phyloP scores from a whole-genome alignment of 805 yeast genomes.

The Lipomyces orientalis region DNA sequence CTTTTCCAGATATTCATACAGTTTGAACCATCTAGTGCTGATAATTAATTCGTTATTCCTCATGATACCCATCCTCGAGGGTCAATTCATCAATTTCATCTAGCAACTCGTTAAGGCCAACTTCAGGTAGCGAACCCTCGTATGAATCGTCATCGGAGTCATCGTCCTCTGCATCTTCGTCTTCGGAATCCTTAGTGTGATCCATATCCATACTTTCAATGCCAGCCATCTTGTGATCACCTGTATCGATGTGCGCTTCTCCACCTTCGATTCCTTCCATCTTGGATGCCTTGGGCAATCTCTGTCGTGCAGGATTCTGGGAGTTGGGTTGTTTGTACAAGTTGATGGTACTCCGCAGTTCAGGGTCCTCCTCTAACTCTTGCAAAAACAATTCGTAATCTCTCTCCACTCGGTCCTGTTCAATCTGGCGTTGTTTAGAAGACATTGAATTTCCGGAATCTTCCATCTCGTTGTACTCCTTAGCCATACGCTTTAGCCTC shows the following conservation, averaged over 20 bases:
- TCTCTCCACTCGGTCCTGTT: constrained; percentile 87
- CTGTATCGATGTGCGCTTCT: constrained; percentile 30
- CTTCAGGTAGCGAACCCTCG: constrained; percentile 59
- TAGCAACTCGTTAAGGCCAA: constrained; percentile 87
- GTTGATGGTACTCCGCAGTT: constrained; percentile 88
- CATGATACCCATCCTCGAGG: constrained; percentile 57
- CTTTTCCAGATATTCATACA: neutral
- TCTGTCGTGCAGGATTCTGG: constrained; percentile 33
- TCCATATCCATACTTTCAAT: constrained; percentile 2
- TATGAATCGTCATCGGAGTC: constrained; percentile 36
- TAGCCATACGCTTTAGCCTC: constrained; percentile 97
- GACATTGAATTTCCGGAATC: constrained; percentile 56
- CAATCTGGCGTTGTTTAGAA: constrained; percentile 60
- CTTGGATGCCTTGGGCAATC: constrained; percentile 13
- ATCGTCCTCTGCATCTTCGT: constrained; percentile 19
- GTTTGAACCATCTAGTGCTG: neutral
- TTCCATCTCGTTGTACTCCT: constrained; percentile 86
- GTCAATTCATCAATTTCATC: constrained; percentile 96
- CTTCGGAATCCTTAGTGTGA: constrained; percentile 6
- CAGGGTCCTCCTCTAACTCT: constrained; percentile 96
- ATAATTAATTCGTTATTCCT: constrained; percentile 2
- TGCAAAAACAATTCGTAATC: constrained; percentile 96
- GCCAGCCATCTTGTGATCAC: constrained; percentile 21
- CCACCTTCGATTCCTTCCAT: constrained; percentile 25
- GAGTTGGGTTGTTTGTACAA: constrained; percentile 68